These are phyloP conservation scores for Ophiorrhiza pumila DNA, from an alignment of 257 asterid species.

Conservation along the genomic window DNA sequence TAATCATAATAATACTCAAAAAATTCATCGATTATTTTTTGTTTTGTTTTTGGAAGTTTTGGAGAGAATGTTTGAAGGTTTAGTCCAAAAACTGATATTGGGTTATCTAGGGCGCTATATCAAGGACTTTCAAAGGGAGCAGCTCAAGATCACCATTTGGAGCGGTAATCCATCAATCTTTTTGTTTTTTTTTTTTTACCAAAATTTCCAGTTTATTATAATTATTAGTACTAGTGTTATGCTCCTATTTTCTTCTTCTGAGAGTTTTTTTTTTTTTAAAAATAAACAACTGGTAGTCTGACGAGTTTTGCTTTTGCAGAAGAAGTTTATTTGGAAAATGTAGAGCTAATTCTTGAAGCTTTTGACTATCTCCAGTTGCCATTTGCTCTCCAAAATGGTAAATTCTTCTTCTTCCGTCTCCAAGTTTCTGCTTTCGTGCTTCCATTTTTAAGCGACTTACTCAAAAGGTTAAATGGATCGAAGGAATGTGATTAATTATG, in stretches of 20 bases:
- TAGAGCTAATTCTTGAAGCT: slow-evolving; percentile 95
- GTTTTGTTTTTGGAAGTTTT: background rate
- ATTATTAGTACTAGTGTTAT: too few relatives aligned
- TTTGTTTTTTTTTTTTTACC: background rate
- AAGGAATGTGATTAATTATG: too few relatives aligned
- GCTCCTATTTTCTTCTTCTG: too few relatives aligned
- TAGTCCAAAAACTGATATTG: slow-evolving; percentile 79
- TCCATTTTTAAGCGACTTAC: background rate
- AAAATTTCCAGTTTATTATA: background rate
- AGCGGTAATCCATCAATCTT: slow-evolving; percentile 41
- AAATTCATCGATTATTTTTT: too few relatives aligned
- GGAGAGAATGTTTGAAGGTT: slow-evolving; percentile 72
- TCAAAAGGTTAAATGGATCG: background rate
- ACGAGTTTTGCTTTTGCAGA: slow-evolving; percentile 39
- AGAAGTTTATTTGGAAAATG: slow-evolving; percentile 88
- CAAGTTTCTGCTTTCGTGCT: background rate
- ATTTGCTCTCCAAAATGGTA: slow-evolving; percentile 80
- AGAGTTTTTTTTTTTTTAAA: too few relatives aligned
- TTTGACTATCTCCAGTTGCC: slow-evolving; percentile 91
- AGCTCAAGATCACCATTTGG: slow-evolving; percentile 96
- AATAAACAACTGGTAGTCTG: too few relatives aligned
- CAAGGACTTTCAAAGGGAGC: slow-evolving; percentile 88
- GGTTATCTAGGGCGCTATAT: slow-evolving; percentile 84
- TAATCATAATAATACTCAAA: too few relatives aligned
- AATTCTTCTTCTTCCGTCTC: background rate